A percentile compares a stretch with the other conserved stretches of the same genome.
Conservation (phyloP, 2,329 filamentous ascomycete genomes). For the Mycocentrospora acerina region DNA sequence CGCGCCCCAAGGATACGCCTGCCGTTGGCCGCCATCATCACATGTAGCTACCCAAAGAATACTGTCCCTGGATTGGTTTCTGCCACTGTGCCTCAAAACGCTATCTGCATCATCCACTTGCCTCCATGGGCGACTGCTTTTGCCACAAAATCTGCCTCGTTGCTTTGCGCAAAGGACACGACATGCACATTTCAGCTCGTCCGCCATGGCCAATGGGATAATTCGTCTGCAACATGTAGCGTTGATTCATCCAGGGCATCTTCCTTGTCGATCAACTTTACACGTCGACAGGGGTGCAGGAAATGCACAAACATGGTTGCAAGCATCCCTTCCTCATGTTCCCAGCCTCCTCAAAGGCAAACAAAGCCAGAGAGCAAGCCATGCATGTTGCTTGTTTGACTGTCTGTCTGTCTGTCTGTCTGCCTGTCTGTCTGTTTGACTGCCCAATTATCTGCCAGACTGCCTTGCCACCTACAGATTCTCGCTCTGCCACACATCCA, state of each 20-base stretch:
- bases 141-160: slow-evolving; percentile 10
- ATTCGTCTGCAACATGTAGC: slow-evolving; percentile 14
- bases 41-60: no score
- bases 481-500: no score
- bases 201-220: slow-evolving; percentile 35
- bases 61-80: no score
- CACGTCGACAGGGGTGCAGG: slow-evolving; percentile 21
- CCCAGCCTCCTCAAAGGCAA: no score
- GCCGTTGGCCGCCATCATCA: slow-evolving; percentile 23
- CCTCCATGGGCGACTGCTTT: slow-evolving; percentile 1
- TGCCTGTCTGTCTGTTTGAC: no score
- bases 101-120: slow-evolving; percentile 13
- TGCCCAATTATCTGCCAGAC: no score
- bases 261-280: slow-evolving; percentile 13
- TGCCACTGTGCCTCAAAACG: slow-evolving; percentile 22
- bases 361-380: no score
- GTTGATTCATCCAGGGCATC: slow-evolving; percentile 23
- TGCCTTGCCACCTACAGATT: no score
- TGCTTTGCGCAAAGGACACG: not conserved
- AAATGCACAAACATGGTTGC: not conserved
- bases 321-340: not conserved
- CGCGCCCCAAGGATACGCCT: slow-evolving; percentile 31
- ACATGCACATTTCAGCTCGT: slow-evolving; percentile 18
- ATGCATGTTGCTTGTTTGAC: not conserved
- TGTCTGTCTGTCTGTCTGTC: no score